A percentile compares a stretch with the other conserved stretches of the same genome.
Evolutionary conservation across 176 grass and related monocot genomes (phyloP).

Genomic region (Oryza glumipatula): DNA sequence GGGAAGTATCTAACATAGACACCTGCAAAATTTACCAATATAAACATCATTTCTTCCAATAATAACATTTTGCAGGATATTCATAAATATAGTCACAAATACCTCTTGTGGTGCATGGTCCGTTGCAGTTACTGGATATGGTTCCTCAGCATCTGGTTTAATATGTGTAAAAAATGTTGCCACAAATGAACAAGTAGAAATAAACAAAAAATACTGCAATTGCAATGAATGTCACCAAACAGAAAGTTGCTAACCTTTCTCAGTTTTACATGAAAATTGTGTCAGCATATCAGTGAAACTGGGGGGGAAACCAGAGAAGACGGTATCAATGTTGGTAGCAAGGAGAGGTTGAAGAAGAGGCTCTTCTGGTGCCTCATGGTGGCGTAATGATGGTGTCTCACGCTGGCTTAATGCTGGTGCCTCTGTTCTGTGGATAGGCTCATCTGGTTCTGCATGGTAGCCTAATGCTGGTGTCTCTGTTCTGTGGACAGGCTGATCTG

Average conservation of each 20-base stretch:
- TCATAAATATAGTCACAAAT: conserved; percentile 22
- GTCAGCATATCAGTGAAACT: conserved; percentile 63
- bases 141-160: conserved; percentile 34
- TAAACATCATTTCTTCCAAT: conserved; percentile 15
- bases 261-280: conserved; percentile 47
- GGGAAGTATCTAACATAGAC: conserved; percentile 28
- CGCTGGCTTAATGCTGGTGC: background rate
- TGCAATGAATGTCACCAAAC: background rate
- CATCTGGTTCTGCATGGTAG: conserved; percentile 42
- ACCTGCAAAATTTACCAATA: conserved; percentile 44
- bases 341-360: conserved; percentile 33
- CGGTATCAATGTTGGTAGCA: conserved; percentile 37
- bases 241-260: conserved; percentile 45
- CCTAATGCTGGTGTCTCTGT: conserved; percentile 38
- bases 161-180: background rate
- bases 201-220: background rate
- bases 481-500: conserved; percentile 20
- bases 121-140: conserved; percentile 9
- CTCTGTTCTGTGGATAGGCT: conserved; percentile 28
- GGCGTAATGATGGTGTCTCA: conserved; percentile 6
- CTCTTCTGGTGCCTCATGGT: conserved; percentile 34
- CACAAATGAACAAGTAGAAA: conserved; percentile 14
- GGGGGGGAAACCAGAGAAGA: conserved; percentile 49
- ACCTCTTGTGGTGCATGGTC: conserved; percentile 44
- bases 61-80: background rate